Conservation (phyloP, 2,329 filamentous ascomycete species). For the Ophiostoma quercus region DNA sequence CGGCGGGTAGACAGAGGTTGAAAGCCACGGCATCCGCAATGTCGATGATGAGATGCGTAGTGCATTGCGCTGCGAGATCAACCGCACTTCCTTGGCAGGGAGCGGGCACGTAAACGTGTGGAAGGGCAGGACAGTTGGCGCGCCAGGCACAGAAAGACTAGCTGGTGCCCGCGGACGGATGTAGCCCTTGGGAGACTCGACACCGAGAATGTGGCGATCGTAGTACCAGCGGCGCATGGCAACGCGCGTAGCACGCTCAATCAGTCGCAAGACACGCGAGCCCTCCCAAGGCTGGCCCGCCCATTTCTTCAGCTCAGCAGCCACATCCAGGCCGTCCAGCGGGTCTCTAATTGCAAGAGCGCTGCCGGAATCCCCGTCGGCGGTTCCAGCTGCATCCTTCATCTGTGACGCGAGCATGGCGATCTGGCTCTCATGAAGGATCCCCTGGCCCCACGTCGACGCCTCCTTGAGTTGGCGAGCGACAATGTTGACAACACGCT, state of each 20-base stretch:
- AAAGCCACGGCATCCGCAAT: constrained; percentile 79
- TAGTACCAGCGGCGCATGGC: constrained; percentile 83
- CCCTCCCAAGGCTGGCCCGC: constrained; percentile 79
- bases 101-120: constrained; percentile 96
- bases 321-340: constrained; percentile 33
- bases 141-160: constrained; percentile 70
- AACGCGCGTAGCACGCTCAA: constrained; percentile 76
- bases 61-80: constrained; percentile 92
- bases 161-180: constrained; percentile 66
- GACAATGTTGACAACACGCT: constrained; percentile 86
- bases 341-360: neutral
- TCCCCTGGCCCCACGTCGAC: constrained; percentile 74
- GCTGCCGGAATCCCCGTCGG: neutral
- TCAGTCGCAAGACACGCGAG: constrained; percentile 70
- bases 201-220: constrained; percentile 64
- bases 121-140: constrained; percentile 91
- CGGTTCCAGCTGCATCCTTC: constrained; percentile 32
- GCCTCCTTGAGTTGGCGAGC: constrained; percentile 81
- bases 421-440: constrained; percentile 54
- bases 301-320: constrained; percentile 53
- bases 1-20: constrained; percentile 73
- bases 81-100: constrained; percentile 82
- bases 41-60: constrained; percentile 89
- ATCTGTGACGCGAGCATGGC: constrained; percentile 48
- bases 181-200: constrained; percentile 58